Percentiles rank a stretch among this genome's conserved stretches.
Evolutionary conservation across 805 yeast species (phyloP).

Genomic region (Lipomyces sp.): DNA sequence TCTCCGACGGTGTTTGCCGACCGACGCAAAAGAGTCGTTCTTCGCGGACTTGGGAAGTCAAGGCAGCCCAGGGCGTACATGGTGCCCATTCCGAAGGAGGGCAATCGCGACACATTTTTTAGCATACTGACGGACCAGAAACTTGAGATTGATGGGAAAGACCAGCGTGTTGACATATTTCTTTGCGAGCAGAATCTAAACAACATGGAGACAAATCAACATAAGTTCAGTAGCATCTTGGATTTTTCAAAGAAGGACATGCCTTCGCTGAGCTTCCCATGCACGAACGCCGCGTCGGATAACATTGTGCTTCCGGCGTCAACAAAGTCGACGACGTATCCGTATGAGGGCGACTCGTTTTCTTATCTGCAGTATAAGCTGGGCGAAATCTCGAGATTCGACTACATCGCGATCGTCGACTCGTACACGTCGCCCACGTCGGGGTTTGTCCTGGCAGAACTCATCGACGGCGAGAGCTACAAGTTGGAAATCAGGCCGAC

Average conservation of each 20-base stretch:
- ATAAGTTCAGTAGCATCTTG: conserved; percentile 15
- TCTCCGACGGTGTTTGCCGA: conserved; percentile 14
- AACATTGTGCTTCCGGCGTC: conserved; percentile 52
- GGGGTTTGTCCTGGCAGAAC: conserved; percentile 33
- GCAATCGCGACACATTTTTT: conserved; percentile 17
- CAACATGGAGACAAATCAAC: background rate
- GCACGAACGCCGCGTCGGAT: conserved; percentile 46
- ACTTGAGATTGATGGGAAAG: conserved; percentile 18
- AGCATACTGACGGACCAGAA: conserved; percentile 30
- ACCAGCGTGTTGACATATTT: conserved; percentile 27
- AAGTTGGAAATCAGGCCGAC: conserved; percentile 24
- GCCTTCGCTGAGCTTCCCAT: conserved; percentile 32
- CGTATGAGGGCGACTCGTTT: conserved; percentile 51
- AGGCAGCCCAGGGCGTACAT: conserved; percentile 22
- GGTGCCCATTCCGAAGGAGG: conserved; percentile 28
- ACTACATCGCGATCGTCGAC: conserved; percentile 50
- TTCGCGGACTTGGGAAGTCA: conserved; percentile 17
- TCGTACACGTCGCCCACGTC: conserved; percentile 29
- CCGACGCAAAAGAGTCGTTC: conserved; percentile 12
- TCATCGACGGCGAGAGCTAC: conserved; percentile 31
- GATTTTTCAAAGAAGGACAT: conserved; percentile 21
- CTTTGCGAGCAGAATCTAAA: conserved; percentile 26
- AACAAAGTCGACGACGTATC: conserved; percentile 39
- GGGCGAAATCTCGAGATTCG: conserved; percentile 44
- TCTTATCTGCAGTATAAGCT: conserved; percentile 47